Evolutionary conservation across 768 basidiomycete genomes (phyloP), one percentile per base, ranked within the genome.

Genomic region (Myochromella boudieri): DNA sequence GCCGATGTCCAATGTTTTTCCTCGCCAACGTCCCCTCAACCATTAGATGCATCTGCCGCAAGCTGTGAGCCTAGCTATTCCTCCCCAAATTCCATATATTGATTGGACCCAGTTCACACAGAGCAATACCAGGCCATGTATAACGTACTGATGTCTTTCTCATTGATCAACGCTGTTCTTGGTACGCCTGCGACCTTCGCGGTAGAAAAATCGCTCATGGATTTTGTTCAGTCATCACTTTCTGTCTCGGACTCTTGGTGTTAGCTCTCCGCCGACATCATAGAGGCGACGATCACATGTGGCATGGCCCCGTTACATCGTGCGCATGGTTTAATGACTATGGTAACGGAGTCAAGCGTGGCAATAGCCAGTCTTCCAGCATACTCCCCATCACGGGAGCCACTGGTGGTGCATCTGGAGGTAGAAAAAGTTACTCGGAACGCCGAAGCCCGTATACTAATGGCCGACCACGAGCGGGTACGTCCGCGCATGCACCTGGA

Each of bases 121-220:
- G 85, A 89, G 57, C 87, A 87, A 50, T 92, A 85, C 63, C 90
- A 90, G 54, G 88, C 89, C n/a, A 90, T 91, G 72, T 91, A 91
- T 62, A 81, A 84, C 22, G 89, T 91, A 15, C 71, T 92, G 49
- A 87, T 83, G 64, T 80, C 84, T 14, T 91, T 91, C 66, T 81
- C 90, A 5, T 66, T 91, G 45, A 81, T 92, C 64, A 91, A 91
- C 57, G 81, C 85, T 40, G 72, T 76, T 33, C 74, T 92, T 3
- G 68, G 89, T 85, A 64, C 48, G 84, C 71, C 5, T 18, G 25
- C 22, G 25, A 20, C 43, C 29, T 41, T 14, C 4, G 22, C 14
- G 25, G 3, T 17, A 33, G 3, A 8, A 14, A 2, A 12, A 32
- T 29, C 26, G 20, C 46, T 48, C 26, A 51, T 37, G 15, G 9